Evolutionary conservation across 2,329 filamentous ascomycete species (phyloP), one percentile per base, ranked within the genome.

Genomic region (Curvularia lunata): DNA sequence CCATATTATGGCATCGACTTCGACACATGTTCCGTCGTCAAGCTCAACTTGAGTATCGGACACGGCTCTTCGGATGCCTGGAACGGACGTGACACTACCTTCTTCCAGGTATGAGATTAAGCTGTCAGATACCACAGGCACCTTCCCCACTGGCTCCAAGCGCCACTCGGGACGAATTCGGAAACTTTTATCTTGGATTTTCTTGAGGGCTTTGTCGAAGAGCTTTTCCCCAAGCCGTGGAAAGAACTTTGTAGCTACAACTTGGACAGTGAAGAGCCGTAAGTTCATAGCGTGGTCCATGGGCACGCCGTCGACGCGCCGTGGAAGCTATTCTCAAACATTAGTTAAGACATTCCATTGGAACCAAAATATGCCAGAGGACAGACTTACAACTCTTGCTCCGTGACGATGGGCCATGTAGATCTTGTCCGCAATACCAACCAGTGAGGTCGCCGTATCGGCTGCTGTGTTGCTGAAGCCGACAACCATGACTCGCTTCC

Each of bases 1-100:
- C 58, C 62, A 72, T 37, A 77, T 73, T n/a, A 78, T 62, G 2
- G 62, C 64, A 48, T 77, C 75, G 18, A 78, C 59, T n/a, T 73
- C 72, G 4, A 66, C 49, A 19, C 32, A 56, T 9, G 59, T 69
- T 4, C 67, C 73, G 50, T 78, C 71, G 12, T 66, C 61, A 18
- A 75, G 67, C 41, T 74, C 72, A n/a, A 76, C 66, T 21, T 48
- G 4, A 5, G 30, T 61, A 3, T 25, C 30, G 1, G 48, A 43
- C 13, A 64, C 3, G 32, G 68, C 43, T 5, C 62, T 55, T 10
- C 54, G 63, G 4, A 70, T 50, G 2, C 65, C 65, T 28, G 58
- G 61, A 19, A 62, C 57, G 3, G 68, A 70, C 9, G 48, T 40
- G 21, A 70, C 63, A 12, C 42, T 52, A 23, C 66, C 67, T 1